Base-by-base conservation (phyloP, 2,329 filamentous ascomycete species). In the Paracamarosporium sp. region DNA sequence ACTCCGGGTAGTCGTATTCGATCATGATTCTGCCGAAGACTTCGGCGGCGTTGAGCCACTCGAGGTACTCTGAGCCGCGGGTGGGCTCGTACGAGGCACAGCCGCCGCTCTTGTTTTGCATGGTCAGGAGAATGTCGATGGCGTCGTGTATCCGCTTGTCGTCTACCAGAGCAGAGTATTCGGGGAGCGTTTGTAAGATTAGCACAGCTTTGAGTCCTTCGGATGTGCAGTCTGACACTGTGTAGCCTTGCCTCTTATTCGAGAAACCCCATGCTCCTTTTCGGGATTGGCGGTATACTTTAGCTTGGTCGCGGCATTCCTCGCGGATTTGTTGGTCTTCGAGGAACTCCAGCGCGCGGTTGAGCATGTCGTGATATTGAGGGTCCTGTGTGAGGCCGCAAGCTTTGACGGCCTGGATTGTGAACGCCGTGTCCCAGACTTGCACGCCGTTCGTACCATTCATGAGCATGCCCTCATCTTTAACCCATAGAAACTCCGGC, bases 401-500 rank as follows among this genome's bases (percentile, higher is more conserved):
- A 47, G 92, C 91, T 51, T 92, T 85, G 5, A 91, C 86, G 0
- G 91, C 89, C 75, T 97, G 93, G 31, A 97, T 92, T 17, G 90
- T 80, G 72, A 98, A 98, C 0, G 93, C 86, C 0, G 95, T 99
- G 73, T 99, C 95, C 95, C 95, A 99, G 63, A 88, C 90, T 76
- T 99, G 95, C 1, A 98, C 93, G n/a, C 95, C 95, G 66, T 99
- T 98, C 8, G 95, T 99, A 35, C 95, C 95, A 68, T 97, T 97
- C 78, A 90, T 90, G 46, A 98, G 83, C 91, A 99, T 92, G 5
- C 95, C 95, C 73, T 97, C 93, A 31, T 88, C 77, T 62, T 96
- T 97, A 48, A 99, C 83, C 93, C 95, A 99, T 28, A 99, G 77
- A 60, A 89, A 96, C 69, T 99, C 95, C 41, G 91, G 85, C 12